These are phyloP conservation scores for Botrytis pseudocinerea DNA, from an alignment of 2,329 filamentous ascomycete genomes.

Conservation along the genomic window DNA sequence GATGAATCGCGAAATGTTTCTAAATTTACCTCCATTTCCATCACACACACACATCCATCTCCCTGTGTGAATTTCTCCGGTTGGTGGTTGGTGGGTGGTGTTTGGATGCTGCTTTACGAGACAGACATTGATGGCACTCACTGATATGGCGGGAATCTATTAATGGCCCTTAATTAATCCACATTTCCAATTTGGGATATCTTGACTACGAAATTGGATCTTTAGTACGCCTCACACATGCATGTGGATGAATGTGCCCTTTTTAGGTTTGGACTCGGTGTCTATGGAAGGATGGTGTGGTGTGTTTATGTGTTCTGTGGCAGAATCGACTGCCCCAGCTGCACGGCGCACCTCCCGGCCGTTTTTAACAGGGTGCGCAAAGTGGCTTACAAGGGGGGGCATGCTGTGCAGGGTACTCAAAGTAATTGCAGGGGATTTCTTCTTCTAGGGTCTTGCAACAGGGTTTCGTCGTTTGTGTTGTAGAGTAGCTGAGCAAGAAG, in stretches of 20 bases:
- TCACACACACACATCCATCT: neutral
- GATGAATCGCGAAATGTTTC: slow-evolving; percentile 9
- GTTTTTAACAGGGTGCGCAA: slow-evolving; percentile 23
- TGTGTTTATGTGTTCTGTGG: slow-evolving; percentile 16
- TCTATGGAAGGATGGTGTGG: slow-evolving; percentile 8
- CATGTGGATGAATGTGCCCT: slow-evolving; percentile 19
- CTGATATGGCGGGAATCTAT: slow-evolving; percentile 29
- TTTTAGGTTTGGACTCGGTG: slow-evolving; percentile 22
- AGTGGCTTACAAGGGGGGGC: slow-evolving; percentile 21
- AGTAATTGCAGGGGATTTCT: slow-evolving; percentile 13
- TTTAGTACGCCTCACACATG: slow-evolving; percentile 23
- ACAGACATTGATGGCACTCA: slow-evolving; percentile 1
- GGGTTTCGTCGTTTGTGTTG: slow-evolving; percentile 27
- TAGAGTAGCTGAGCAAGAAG: slow-evolving; percentile 33
- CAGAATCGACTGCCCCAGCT: slow-evolving; percentile 22
- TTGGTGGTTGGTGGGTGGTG: slow-evolving; percentile 36
- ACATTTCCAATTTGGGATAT: slow-evolving; percentile 23
- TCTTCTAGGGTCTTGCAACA: slow-evolving; percentile 13
- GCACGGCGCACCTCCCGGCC: slow-evolving; percentile 25
- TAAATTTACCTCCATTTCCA: slow-evolving; percentile 19
- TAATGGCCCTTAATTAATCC: slow-evolving; percentile 37
- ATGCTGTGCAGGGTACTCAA: slow-evolving; percentile 24
- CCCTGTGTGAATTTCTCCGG: slow-evolving; percentile 24
- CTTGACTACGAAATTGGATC: slow-evolving; percentile 21
- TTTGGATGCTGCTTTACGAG: slow-evolving; percentile 30